Percentiles rank a stretch among this genome's conserved stretches.
Conservation (phyloP, 208 protist genomes). For the Acanthamoeba lugdunensis region DNA sequence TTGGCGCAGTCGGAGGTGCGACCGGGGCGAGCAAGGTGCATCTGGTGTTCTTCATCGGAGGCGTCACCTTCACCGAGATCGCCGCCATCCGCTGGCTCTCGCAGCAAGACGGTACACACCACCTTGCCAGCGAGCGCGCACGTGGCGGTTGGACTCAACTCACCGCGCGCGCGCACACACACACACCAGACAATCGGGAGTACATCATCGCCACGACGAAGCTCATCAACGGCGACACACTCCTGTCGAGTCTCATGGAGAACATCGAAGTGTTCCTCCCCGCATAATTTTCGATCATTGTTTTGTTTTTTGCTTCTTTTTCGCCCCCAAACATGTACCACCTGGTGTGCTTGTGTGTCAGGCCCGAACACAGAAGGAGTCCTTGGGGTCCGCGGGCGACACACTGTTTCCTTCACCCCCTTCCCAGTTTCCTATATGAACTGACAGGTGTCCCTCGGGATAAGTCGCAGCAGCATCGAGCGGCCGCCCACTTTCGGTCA, state of each 20-base stretch:
- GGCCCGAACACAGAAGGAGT: no score
- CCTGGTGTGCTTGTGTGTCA: no score
- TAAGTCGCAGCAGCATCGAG: no score
- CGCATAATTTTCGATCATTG: not conserved
- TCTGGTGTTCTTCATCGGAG: conserved; percentile 94
- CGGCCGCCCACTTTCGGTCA: no score
- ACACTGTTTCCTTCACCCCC: no score
- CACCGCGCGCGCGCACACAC: not conserved
- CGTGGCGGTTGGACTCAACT: not conserved
- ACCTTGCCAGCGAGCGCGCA: not conserved
- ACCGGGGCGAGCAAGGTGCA: conserved; percentile 76
- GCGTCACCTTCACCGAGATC: conserved; percentile 93
- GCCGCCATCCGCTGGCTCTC: conserved; percentile 91
- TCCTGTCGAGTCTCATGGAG: conserved; percentile 74
- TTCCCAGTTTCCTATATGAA: no score
- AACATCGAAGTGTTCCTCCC: conserved; percentile 55
- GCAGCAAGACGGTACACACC: conserved; percentile 50
- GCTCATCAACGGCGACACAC: conserved; percentile 83
- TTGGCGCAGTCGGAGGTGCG: conserved; percentile 55
- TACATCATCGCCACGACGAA: conserved; percentile 86
- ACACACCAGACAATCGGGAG: conserved; percentile 72
- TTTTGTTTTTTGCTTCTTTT: not conserved
- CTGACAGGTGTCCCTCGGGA: no score
- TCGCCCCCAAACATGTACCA: no score
- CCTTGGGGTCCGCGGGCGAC: no score